phyloP scores from a whole-genome alignment of 1,284 basidiomycete genomes.

The Phylloporus sp. region DNA sequence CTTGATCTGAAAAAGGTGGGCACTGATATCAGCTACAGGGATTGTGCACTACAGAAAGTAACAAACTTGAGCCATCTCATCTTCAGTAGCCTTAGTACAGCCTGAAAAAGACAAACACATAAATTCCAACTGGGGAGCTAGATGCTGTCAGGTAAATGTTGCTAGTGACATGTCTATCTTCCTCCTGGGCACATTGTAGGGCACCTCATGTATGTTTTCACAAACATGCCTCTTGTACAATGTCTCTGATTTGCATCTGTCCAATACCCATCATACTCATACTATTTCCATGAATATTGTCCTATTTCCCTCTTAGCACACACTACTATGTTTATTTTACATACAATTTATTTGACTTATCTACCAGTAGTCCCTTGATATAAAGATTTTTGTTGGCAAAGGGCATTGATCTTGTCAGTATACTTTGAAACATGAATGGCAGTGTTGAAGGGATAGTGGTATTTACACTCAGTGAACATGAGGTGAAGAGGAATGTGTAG shows the following conservation, averaged over 20 bases:
- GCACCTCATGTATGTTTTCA: conserved; percentile 26
- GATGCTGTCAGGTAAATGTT: conserved; percentile 64
- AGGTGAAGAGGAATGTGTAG: conserved; percentile 73
- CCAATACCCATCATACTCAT: conserved; percentile 36
- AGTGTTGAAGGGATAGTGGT: conserved; percentile 79
- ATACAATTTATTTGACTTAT: conserved; percentile 24
- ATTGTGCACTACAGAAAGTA: conserved; percentile 87
- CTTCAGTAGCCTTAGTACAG: conserved; percentile 77
- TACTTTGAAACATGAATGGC: conserved; percentile 84
- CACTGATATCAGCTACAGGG: conserved; percentile 95
- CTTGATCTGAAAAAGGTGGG: conserved; percentile 94
- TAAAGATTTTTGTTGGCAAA: conserved; percentile 48
- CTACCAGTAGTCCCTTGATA: conserved; percentile 30
- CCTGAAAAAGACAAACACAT: conserved; percentile 63
- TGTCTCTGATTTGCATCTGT: conserved; percentile 16
- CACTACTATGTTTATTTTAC: conserved; percentile 10
- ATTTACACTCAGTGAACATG: conserved; percentile 76
- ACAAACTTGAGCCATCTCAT: conserved; percentile 84
- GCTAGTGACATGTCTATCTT: conserved; percentile 43
- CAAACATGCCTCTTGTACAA: conserved; percentile 10
- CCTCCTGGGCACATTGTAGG: background rate
- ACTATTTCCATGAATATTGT: conserved; percentile 20
- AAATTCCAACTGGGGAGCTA: conserved; percentile 67
- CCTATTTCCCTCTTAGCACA: conserved; percentile 14
- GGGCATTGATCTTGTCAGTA: conserved; percentile 84